Base-by-base conservation (phyloP, 768 basidiomycete genomes). In the Phylloporus arenicola region DNA sequence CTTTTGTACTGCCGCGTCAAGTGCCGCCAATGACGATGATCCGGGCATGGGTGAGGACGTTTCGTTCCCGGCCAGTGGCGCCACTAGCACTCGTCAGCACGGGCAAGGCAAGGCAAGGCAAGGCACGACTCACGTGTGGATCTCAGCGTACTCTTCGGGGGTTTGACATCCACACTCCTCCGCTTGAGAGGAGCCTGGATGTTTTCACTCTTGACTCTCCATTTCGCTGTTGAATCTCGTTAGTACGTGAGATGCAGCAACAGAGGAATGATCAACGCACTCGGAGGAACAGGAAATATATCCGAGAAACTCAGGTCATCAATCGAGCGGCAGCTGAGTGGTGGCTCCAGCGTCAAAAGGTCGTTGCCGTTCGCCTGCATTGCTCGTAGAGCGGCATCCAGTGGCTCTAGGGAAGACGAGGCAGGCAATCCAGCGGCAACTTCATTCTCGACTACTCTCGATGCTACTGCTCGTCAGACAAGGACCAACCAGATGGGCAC, bases 381-480 rank as follows among this genome's bases (percentile, higher is more conserved):
- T 24, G 24, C 41, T 42, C 50, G 40, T 17, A 60, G 38, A 5
- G 54, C 47, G 6, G 38, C 48, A 34, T 63, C 59, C 19, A 63
- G 48, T 16, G 45, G n/a, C 27, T 24, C 37, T 2, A 63, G 20
- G 8, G 61, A 61, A 34, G 45, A 53, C 16, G 59, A 63, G 20
- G 45, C 17, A 4, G 48, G 17, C 7, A 57, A 35, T 4, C 20
- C 29, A 19, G 33, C 13, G 13, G 30, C n/a, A 22, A 25, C 2
- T 19, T 17, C 37, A 37, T 34, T 46, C 43, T 41, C 39, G n/a
- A 53, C 38, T 24, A 16, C 16, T 29, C 12, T 44, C 43, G 39
- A 20, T 33, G 44, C 46, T 52, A 19, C 5, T 27, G 4, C 7
- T 25, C 25, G 37, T 64, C 49, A 64, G 52, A 43, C 19, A 41